Base-by-base conservation (phyloP, 345 rosid genomes). In the Iberis pinnata region DNA sequence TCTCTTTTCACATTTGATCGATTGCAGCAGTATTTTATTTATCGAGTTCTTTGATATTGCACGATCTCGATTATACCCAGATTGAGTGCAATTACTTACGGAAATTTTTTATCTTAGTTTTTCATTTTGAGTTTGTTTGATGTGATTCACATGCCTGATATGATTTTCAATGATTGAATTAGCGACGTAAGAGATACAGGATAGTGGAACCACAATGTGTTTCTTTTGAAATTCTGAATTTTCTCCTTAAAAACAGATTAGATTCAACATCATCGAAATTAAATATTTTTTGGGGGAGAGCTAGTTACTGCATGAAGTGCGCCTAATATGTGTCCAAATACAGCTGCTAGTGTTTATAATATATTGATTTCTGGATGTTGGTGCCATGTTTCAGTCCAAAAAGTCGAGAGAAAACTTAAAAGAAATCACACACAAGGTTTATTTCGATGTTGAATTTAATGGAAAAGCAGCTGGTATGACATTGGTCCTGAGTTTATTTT, bases 381-480 rank as follows among this genome's bases (percentile, higher is more conserved):
- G 25, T 68, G 31, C 4, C 9, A 11, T 63, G 62, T 61, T 51
- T 36, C 77, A 93, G 99, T 97, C 97, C 15, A 67, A 67, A 24
- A 67, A 60, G 22, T 60, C 66, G 0, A 69, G 80, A 61, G 80
- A 72, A 22, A 78, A 83, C 40, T 73, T 75, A 55, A 83, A 86
- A 70, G 89, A 85, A 70, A 73, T 83, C 49, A 93, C 99, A 4
- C 78, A 82, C 72, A 83, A 93, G 71, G 99, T 93, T 39, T 93
- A 58, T 70, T 93, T 93, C 12, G 99, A 93, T 61, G 83, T 88
- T 9, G 97, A 88, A 74, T 78, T 86, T 48, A 94, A 61, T 43
- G 99, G 99, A 46, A 88, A 92, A 72, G 79, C 85, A 12, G 95
- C 98, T 4, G 98, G 98, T 86, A 78, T 17, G 58, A 60, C 32